Conservation (phyloP, 768 basidiomycete genomes). For the Clitopilus passeckerianus region DNA sequence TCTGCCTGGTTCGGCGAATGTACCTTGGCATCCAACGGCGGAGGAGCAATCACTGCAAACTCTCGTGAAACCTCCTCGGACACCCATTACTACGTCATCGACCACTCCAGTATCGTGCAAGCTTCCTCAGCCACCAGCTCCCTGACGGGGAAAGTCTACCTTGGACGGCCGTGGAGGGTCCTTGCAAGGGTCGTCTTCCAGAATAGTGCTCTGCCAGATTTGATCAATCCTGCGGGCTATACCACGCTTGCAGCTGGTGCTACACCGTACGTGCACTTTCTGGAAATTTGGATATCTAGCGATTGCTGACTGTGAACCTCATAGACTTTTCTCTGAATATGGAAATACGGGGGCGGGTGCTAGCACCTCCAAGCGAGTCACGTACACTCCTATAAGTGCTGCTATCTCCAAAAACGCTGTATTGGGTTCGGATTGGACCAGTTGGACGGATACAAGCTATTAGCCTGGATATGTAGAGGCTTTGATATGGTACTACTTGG, state of each 20-base stretch:
- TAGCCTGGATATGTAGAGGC: not conserved
- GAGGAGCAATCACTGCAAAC: conserved; percentile 19
- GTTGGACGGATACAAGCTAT: conserved; percentile 17
- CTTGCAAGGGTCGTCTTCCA: conserved; percentile 22
- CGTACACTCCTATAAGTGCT: conserved; percentile 14
- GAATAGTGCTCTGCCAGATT: conserved; percentile 14
- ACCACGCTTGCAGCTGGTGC: conserved; percentile 18
- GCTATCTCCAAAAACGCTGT: conserved; percentile 16
- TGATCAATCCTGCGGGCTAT: conserved; percentile 20
- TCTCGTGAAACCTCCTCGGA: conserved; percentile 12
- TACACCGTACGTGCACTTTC: conserved; percentile 13
- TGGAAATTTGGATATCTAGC: not conserved
- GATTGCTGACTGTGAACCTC: not conserved
- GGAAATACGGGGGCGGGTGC: conserved; percentile 21
- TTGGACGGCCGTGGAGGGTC: conserved; percentile 17
- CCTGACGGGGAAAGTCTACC: conserved; percentile 16
- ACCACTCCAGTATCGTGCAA: conserved; percentile 10
- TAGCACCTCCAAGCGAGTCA: conserved; percentile 15
- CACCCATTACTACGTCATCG: conserved; percentile 9
- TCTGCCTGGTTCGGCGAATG: conserved; percentile 18
- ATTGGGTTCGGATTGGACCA: conserved; percentile 14
- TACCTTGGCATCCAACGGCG: conserved; percentile 18
- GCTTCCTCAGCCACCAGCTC: conserved; percentile 12
- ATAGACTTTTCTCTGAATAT: conserved; percentile 19
- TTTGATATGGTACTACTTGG: no score